A percentile compares a stretch with the other conserved stretches of the same genome.
Evolutionary conservation across 2,329 filamentous ascomycete species (phyloP).

Genomic region (Leptographium procerum): DNA sequence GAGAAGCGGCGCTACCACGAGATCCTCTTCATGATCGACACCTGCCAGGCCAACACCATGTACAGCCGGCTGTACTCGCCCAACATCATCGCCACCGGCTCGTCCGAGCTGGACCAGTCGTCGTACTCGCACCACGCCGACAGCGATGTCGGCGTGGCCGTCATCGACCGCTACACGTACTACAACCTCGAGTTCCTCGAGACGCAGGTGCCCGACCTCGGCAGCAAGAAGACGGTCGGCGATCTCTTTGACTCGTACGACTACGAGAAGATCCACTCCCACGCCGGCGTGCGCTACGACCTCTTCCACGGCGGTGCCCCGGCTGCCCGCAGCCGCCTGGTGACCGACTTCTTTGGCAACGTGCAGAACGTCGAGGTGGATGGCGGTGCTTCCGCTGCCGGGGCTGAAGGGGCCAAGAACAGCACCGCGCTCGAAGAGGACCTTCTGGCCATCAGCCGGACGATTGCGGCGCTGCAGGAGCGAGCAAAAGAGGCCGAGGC

Average conservation of each 20-base stretch:
- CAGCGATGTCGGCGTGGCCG: slow-evolving; percentile 93
- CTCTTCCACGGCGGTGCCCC: slow-evolving; percentile 79
- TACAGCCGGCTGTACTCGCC: slow-evolving; percentile 97
- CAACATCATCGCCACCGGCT: slow-evolving; percentile 97
- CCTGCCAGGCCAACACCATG: slow-evolving; percentile 98
- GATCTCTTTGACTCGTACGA: slow-evolving; percentile 96
- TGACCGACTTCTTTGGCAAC: slow-evolving; percentile 98
- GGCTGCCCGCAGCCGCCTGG: slow-evolving; percentile 63
- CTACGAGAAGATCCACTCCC: slow-evolving; percentile 84
- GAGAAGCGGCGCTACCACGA: slow-evolving; percentile 99
- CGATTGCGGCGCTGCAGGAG: slow-evolving; percentile 43
- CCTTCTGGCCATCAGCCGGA: slow-evolving; percentile 61
- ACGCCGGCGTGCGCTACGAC: slow-evolving; percentile 87
- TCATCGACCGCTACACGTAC: slow-evolving; percentile 97
- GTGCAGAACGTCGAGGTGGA: slow-evolving; percentile 96
- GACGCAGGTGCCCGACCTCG: slow-evolving; percentile 73
- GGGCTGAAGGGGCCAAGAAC: not conserved
- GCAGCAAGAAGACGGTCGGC: slow-evolving; percentile 79
- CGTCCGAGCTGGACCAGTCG: slow-evolving; percentile 87
- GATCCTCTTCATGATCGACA: slow-evolving; percentile 99
- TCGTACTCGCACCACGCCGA: slow-evolving; percentile 97
- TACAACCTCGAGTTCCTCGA: slow-evolving; percentile 97
- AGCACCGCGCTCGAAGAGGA: slow-evolving; percentile 56
- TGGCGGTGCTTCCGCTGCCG: slow-evolving; percentile 19
- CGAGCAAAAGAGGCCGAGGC: slow-evolving; percentile 30